These are phyloP conservation scores for Bretziella fagacearum DNA, from an alignment of 2,329 filamentous ascomycete genomes.

Conservation along the genomic window DNA sequence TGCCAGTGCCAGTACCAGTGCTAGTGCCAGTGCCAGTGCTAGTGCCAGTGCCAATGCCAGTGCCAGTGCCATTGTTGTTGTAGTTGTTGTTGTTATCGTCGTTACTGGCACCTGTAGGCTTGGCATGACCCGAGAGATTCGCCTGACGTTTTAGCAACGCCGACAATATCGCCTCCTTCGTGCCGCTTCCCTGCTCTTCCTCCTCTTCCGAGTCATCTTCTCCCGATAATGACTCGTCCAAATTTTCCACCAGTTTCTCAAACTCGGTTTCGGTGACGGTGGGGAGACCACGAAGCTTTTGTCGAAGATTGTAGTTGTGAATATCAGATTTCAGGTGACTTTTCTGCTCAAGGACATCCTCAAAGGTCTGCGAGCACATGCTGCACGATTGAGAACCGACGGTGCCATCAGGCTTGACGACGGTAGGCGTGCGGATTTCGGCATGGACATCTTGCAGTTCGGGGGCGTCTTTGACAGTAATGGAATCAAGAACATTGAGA, in stretches of 20 bases:
- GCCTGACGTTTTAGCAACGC: slow-evolving; percentile 71
- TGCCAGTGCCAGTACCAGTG: no score
- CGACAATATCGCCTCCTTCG: slow-evolving; percentile 53
- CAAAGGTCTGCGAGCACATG: slow-evolving; percentile 58
- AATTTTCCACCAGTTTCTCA: slow-evolving; percentile 58
- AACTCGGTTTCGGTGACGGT: slow-evolving; percentile 70
- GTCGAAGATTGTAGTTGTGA: slow-evolving; percentile 88
- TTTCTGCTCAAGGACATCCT: slow-evolving; percentile 61
- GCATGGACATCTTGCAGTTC: slow-evolving; percentile 15
- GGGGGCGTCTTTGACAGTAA: slow-evolving; percentile 32
- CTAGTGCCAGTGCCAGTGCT: no score
- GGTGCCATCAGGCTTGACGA: slow-evolving; percentile 22
- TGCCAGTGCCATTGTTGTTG: slow-evolving; percentile 28
- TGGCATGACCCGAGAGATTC: slow-evolving; percentile 40
- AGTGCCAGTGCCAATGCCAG: slow-evolving; percentile 20
- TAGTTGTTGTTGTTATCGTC: slow-evolving; percentile 26
- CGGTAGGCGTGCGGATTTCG: background rate
- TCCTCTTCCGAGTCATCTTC: slow-evolving; percentile 58
- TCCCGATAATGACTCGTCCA: slow-evolving; percentile 86
- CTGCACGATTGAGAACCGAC: slow-evolving; percentile 59
- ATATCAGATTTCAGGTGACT: slow-evolving; percentile 78
- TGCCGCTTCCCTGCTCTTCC: slow-evolving; percentile 32
- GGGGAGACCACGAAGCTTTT: slow-evolving; percentile 58
- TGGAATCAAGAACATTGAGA: slow-evolving; percentile 49
- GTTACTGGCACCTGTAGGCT: slow-evolving; percentile 25